Evolutionary conservation across 202 grass and related monocot genomes (phyloP), one percentile per base, ranked within the genome.

Genomic region (Brachypodium distachyon): DNA sequence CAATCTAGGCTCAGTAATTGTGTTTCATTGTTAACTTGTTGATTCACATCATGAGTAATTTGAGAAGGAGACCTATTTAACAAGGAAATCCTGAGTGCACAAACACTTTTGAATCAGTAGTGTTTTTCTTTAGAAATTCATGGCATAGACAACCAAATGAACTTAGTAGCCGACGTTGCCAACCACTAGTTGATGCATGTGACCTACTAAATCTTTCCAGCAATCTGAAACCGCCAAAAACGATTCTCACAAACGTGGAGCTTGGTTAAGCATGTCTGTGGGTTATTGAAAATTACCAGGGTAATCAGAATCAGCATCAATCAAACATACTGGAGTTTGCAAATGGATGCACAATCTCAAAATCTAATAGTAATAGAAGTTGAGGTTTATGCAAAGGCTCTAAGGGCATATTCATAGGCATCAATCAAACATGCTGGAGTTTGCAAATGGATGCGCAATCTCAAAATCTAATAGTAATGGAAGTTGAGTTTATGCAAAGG

Each of bases 1-100:
- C 44, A 70, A 12, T 70, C 29, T 70, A 70, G 18, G 10, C 36
- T 51, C 51, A 51, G n/a, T 50, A 22, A 61, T 39, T 21, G n/a
- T 13, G 6, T 6, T n/a, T 70, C 28, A 13, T 22, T 36, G 18
- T 70, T 49, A n/a, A n/a, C 43, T 70, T 14, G 18, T 51, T 69
- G 9, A 32, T 32, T 18, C 46, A 70, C 3, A 51, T 21, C 31
- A 51, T 34, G 44, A 34, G 67, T 36, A 40, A 22, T 49, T 22
- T 34, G 4, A 70, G 5, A 29, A 70, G 43, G 51, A 12, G 33
- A 12, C 61, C 61, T 51, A 31, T 70, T 70, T 47, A 18, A 47
- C 42, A 14, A 12, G 51, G 6, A 50, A 51, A 51, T 50, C 18
- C 17, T 17, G n/a, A 18, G 18, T 19, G 47, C 31, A 38, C 13